phyloP scores from a whole-genome alignment of 2,329 filamentous ascomycete genomes.

The Curvularia sp. region DNA sequence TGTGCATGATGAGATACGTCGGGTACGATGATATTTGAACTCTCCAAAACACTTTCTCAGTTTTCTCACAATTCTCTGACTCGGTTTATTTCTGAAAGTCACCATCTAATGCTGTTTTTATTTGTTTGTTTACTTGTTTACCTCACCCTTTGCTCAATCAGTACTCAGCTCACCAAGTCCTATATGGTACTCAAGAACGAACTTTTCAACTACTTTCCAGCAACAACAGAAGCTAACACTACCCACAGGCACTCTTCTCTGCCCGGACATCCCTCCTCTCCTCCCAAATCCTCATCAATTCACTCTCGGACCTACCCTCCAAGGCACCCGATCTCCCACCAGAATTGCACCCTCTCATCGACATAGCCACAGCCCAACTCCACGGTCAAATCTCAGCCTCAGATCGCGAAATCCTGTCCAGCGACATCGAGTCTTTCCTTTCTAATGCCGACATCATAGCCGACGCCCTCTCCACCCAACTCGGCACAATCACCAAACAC shows the following conservation, averaged over 20 bases:
- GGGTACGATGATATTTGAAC: conserved; percentile 36
- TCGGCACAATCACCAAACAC: conserved; percentile 37
- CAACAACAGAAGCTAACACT: conserved; percentile 8
- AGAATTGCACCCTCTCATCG: conserved; percentile 54
- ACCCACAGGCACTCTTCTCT: conserved; percentile 46
- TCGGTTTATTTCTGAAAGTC: neutral
- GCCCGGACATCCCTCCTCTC: conserved; percentile 44
- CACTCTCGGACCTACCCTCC: conserved; percentile 46
- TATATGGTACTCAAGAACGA: neutral
- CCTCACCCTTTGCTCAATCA: neutral
- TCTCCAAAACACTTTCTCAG: neutral
- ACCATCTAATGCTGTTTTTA: neutral
- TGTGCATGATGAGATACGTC: conserved; percentile 50
- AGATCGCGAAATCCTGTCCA: conserved; percentile 50
- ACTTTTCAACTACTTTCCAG: neutral
- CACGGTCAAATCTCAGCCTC: conserved; percentile 43
- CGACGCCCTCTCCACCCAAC: conserved; percentile 43
- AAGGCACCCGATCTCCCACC: conserved; percentile 48
- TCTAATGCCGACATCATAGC: conserved; percentile 49
- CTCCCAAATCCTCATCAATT: conserved; percentile 44
- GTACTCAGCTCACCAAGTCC: neutral
- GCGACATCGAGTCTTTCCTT: conserved; percentile 52
- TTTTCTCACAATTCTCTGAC: neutral
- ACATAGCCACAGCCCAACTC: conserved; percentile 52
- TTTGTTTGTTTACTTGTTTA: conserved; percentile 11